phyloP scores from a whole-genome alignment of 129 eudicot species.

The Apium graveolens region DNA sequence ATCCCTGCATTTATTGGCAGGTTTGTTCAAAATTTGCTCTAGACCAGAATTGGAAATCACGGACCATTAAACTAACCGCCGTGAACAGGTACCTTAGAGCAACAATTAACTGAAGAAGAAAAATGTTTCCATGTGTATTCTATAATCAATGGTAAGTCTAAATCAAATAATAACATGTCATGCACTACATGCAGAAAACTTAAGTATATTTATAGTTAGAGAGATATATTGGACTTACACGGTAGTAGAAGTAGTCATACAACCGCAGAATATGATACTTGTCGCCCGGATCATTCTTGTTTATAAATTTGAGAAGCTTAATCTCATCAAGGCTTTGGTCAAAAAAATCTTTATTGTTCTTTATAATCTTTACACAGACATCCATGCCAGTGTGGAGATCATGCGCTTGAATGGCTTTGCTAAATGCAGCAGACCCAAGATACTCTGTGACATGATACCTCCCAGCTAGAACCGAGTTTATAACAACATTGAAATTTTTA shows the following conservation, averaged over 20 bases:
- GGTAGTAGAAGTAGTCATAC: constrained; percentile 93
- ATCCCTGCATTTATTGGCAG: background rate
- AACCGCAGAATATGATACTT: constrained; percentile 87
- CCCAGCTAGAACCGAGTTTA: constrained; percentile 91
- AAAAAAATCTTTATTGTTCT: constrained; percentile 95
- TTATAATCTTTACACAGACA: constrained; percentile 92
- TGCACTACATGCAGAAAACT: background rate
- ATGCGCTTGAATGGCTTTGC: constrained; percentile 99
- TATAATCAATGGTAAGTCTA: background rate
- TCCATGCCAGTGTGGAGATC: constrained; percentile 99
- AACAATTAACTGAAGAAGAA: background rate
- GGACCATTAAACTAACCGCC: background rate
- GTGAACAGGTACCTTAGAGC: background rate
- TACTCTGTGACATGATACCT: constrained; percentile 98
- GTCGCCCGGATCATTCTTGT: constrained; percentile 96
- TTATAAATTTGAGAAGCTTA: constrained; percentile 91
- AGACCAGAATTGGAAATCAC: background rate
- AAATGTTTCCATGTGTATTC: background rate
- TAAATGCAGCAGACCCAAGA: constrained; percentile 99
- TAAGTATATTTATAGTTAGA: background rate
- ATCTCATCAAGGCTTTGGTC: constrained; percentile 99
- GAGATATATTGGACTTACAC: constrained; percentile 50
- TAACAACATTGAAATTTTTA: constrained; percentile 86
- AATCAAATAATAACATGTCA: constrained; percentile 1
- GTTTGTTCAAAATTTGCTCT: background rate